Conservation (phyloP, 1,139 yeast genomes). For the Zygosaccharomyces pseudobailii region DNA sequence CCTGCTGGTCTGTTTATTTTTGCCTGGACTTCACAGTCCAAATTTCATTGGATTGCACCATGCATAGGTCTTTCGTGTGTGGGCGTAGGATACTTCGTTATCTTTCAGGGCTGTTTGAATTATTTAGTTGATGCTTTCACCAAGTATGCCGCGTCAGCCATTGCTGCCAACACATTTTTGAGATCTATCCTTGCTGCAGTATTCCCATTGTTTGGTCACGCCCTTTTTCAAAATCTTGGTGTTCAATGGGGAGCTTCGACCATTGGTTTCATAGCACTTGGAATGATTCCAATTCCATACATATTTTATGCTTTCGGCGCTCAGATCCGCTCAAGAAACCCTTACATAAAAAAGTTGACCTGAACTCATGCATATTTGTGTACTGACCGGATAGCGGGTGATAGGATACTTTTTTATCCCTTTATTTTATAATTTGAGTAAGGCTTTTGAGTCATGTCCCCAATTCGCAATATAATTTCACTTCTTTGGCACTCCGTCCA, state of each 20-base stretch:
- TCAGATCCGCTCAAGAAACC: conserved; percentile 46
- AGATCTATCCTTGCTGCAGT: conserved; percentile 62
- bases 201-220: conserved; percentile 62
- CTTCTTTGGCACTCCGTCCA: too few species aligned
- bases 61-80: conserved; percentile 53
- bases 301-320: conserved; percentile 51
- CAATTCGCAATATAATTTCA: too few species aligned
- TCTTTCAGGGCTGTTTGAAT: conserved; percentile 49
- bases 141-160: conserved; percentile 56
- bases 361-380: too few species aligned
- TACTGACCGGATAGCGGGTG: too few species aligned
- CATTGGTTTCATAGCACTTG: conserved; percentile 49
- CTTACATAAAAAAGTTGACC: conserved; percentile 13
- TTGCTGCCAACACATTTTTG: conserved; percentile 66
- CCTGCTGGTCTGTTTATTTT: conserved; percentile 64
- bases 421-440: too few species aligned
- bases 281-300: conserved; percentile 56
- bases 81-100: conserved; percentile 56
- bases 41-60: conserved; percentile 64
- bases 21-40: conserved; percentile 55
- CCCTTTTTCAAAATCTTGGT: conserved; percentile 46
- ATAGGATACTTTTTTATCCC: too few species aligned
- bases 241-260: conserved; percentile 53
- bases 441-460: too few species aligned
- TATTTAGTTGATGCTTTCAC: conserved; percentile 55